Conservation (phyloP, 2,329 filamentous ascomycete species). For the Curvularia eragrostidis region DNA sequence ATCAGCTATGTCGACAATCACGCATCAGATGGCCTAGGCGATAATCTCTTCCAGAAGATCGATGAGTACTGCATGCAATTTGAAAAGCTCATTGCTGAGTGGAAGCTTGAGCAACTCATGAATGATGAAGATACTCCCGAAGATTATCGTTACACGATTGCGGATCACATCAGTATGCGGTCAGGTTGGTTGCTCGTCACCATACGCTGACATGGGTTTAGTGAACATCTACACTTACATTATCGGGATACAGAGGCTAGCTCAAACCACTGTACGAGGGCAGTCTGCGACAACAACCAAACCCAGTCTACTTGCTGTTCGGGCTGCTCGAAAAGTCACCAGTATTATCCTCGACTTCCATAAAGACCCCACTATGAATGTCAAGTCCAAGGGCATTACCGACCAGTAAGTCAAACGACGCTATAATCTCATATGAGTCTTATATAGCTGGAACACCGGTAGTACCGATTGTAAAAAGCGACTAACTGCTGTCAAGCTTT, state of each 20-base stretch:
- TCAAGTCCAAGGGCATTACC: constrained; percentile 19
- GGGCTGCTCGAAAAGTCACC: constrained; percentile 35
- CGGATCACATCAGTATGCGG: constrained; percentile 29
- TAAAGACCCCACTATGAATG: not conserved
- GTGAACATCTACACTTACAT: constrained; percentile 36
- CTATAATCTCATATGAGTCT: not conserved
- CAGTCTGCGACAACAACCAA: not conserved
- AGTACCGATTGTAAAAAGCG: not conserved
- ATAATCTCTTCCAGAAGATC: constrained; percentile 15
- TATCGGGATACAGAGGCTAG: constrained; percentile 34
- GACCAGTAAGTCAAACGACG: constrained; percentile 26
- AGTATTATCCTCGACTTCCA: constrained; percentile 32
- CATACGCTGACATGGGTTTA: not conserved
- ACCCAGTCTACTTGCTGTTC: constrained; percentile 26
- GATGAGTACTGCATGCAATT: constrained; percentile 28
- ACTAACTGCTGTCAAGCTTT: constrained; percentile 25
- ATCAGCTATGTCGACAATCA: constrained; percentile 28
- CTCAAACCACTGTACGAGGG: constrained; percentile 2
- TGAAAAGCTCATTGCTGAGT: constrained; percentile 24
- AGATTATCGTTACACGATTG: constrained; percentile 25
- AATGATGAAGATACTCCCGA: constrained; percentile 7
- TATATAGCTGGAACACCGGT: not conserved
- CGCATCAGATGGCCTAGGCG: constrained; percentile 1
- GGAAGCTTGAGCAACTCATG: constrained; percentile 16
- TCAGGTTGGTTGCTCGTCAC: no score